Conservation (phyloP, 2,329 filamentous ascomycete species). For the Xylariaceae sp. region DNA sequence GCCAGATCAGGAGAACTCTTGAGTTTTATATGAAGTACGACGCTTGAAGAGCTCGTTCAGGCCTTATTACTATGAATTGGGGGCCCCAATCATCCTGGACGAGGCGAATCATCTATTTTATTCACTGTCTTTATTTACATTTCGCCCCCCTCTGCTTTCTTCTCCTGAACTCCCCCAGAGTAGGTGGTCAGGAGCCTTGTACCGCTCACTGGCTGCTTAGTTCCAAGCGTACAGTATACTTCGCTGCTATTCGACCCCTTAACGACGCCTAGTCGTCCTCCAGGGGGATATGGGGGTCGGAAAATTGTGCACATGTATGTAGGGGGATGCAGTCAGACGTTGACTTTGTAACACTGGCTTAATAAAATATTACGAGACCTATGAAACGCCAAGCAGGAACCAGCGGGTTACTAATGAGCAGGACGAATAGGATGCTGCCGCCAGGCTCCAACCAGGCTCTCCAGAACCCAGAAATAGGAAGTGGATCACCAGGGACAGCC, state of each 20-base stretch:
- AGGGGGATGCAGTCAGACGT: constrained; percentile 6
- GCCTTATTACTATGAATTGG: no score
- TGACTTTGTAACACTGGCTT: background rate
- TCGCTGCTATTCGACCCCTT: constrained; percentile 13
- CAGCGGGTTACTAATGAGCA: constrained; percentile 14
- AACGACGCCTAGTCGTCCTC: constrained; percentile 12
- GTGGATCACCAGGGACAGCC: constrained; percentile 2
- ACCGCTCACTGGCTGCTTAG: no score
- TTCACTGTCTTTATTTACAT: no score
- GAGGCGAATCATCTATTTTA: no score
- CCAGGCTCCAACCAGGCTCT: constrained; percentile 4
- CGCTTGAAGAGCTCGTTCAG: background rate
- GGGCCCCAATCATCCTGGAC: no score
- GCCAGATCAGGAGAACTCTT: background rate
- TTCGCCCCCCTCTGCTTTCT: no score
- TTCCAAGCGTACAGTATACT: background rate
- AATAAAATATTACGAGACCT: background rate
- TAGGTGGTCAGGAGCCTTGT: no score
- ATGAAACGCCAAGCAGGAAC: constrained; percentile 20
- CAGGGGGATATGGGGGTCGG: constrained; percentile 9
- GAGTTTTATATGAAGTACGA: background rate
- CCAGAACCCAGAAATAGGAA: constrained; percentile 19
- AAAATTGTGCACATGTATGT: constrained; percentile 2
- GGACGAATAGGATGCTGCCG: constrained; percentile 21
- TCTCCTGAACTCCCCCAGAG: background rate